Evolutionary conservation across 2,329 filamentous ascomycete genomes (phyloP), one percentile per base, ranked within the genome.

Genomic region (Byssothecium circinans): DNA sequence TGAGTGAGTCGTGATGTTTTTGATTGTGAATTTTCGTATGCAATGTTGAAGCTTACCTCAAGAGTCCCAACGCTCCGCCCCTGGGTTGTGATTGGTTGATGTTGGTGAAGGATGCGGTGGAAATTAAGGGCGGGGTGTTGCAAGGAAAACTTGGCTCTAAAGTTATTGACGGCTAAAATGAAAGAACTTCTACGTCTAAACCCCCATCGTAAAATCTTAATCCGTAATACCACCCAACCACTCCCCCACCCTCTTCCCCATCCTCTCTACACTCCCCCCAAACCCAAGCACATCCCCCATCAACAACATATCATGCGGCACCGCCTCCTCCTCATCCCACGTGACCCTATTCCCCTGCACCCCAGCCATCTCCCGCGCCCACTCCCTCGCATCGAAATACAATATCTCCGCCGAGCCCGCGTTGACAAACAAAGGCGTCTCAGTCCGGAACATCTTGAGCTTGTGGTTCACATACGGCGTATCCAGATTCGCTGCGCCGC

Each of bases 241-340:
- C 45, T 69, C 65, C 2, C 70, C 72, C 5, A 70, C 74, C 49
- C 65, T 62, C 64, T 68, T 65, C 10, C 65, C 68, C 42, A 55
- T 62, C 29, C 53, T 49, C n/a, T 19, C 46, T 19, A 65, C 70
- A 56, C 72, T 69, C 35, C 71, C 62, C 40, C 72, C 57, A 49
- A 77, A 80, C 0, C 77, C 78, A 2, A 76, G 18, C 1, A 68
- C 14, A 15, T 64, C 49, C 0, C 73, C 77, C 1, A 75, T 2
- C 1, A 75, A 41, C 15, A 78, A 48, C 6, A 78, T 73, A 60
- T 80, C 79, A 56, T 81, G 78, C 17, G 71, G 70, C 3, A 68
- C 74, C 8, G 61, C 50, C 39, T 70, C 53, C 54, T 75, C 74
- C 2, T 75, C 61, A 52, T 75, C 66, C 11, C 76, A 48, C 42